phyloP scores from a whole-genome alignment of 441 rosid genomes.

The Syzygium malaccense region DNA sequence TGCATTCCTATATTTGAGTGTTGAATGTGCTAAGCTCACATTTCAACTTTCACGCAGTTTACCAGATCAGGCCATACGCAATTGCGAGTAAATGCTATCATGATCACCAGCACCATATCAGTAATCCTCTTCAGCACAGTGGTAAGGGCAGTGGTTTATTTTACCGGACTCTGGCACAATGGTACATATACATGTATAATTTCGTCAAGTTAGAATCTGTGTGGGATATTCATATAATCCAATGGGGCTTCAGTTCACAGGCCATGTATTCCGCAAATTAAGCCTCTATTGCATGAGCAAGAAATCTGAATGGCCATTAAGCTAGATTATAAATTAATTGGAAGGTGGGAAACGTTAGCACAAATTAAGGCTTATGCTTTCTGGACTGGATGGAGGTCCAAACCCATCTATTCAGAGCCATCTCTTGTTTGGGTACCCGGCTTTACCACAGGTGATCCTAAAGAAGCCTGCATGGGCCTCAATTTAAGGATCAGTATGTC shows the following conservation, averaged over 20 bases:
- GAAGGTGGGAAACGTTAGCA: not conserved
- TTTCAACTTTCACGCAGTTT: constrained; percentile 2
- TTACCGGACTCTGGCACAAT: not conserved
- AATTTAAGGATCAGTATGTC: not conserved
- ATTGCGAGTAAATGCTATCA: constrained; percentile 6
- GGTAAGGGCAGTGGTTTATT: not conserved
- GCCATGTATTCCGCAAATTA: not conserved
- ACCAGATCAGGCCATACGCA: constrained; percentile 11
- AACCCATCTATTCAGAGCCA: not conserved
- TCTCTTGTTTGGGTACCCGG: not conserved
- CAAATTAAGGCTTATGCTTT: not conserved
- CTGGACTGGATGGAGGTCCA: not conserved
- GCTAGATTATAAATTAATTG: not conserved
- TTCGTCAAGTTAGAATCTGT: not conserved
- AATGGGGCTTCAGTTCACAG: not conserved
- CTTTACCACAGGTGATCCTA: not conserved
- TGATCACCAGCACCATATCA: constrained; percentile 19
- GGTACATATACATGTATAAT: not conserved
- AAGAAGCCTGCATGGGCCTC: not conserved
- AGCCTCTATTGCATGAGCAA: not conserved
- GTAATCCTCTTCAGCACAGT: constrained; percentile 11
- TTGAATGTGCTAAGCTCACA: not conserved
- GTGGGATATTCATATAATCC: not conserved
- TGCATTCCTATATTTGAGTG: not conserved
- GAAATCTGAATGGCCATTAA: not conserved